A percentile compares a stretch with the other conserved stretches of the same genome.
Evolutionary conservation across 148 eudicot genomes (phyloP).

Genomic region (Amaranthus cruentus): DNA sequence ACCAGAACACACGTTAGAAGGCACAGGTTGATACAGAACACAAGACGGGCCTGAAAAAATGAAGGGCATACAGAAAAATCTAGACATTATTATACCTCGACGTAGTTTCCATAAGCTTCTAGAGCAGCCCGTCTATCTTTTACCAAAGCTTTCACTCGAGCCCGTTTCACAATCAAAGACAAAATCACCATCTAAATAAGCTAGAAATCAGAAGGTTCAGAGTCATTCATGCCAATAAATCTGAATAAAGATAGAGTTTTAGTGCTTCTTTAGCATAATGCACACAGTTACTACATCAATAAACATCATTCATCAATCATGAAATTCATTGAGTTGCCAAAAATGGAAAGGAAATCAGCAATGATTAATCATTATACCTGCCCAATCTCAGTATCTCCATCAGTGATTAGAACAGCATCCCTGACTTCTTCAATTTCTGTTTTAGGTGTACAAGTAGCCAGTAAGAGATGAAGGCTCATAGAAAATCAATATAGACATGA

Average conservation of each 20-base stretch:
- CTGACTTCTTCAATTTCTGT: conserved; percentile 61
- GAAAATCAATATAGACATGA: not conserved
- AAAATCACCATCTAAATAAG: conserved; percentile 78
- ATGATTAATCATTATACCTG: conserved; percentile 49
- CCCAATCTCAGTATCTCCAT: conserved; percentile 91
- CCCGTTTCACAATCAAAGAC: conserved; percentile 73
- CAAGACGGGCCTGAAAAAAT: not conserved
- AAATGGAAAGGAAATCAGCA: not conserved
- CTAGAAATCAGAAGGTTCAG: conserved; percentile 30
- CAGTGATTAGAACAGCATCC: conserved; percentile 86
- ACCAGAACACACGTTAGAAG: not conserved
- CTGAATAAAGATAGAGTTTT: not conserved
- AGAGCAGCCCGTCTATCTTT: conserved; percentile 80
- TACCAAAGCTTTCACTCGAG: conserved; percentile 77
- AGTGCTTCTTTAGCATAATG: too few species aligned
- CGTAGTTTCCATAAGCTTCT: conserved; percentile 91
- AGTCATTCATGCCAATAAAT: conserved; percentile 10
- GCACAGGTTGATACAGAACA: not conserved
- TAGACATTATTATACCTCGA: conserved; percentile 52
- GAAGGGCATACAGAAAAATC: not conserved
- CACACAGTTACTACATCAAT: too few species aligned
- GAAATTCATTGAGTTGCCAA: too few species aligned
- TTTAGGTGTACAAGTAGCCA: not conserved
- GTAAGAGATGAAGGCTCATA: not conserved
- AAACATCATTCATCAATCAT: too few species aligned